phyloP scores from a whole-genome alignment of 805 yeast genomes.

The Myxozyma sirexii region DNA sequence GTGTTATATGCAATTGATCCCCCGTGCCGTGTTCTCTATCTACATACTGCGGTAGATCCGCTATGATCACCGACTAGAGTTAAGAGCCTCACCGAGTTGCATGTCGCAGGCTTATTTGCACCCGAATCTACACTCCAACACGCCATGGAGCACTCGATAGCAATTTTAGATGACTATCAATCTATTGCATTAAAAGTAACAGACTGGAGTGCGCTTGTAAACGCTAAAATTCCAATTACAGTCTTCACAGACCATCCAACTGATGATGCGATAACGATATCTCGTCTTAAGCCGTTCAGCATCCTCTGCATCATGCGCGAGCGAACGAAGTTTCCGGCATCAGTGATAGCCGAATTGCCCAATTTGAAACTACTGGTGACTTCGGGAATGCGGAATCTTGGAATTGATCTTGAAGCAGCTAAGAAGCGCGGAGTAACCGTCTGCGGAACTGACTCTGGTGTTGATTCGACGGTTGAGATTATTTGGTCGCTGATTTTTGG shows the following conservation, averaged over 20 bases:
- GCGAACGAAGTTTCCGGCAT: conserved; percentile 30
- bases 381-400: conserved; percentile 33
- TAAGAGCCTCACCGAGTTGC: too few species aligned
- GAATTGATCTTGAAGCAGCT: conserved; percentile 33
- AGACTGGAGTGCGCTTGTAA: conserved; percentile 30
- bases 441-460: conserved; percentile 27
- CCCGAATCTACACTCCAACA: too few species aligned
- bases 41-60: too few species aligned
- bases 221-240: conserved; percentile 24
- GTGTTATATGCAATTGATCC: too few species aligned
- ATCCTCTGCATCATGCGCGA: conserved; percentile 36
- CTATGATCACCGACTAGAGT: too few species aligned
- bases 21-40: too few species aligned
- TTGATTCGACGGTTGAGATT: conserved; percentile 32
- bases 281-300: conserved; percentile 26
- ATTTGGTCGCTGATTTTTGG: conserved; percentile 35
- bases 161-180: conserved; percentile 36
- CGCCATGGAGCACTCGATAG: conserved; percentile 16
- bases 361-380: conserved; percentile 35
- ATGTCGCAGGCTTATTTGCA: too few species aligned
- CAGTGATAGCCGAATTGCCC: conserved; percentile 25
- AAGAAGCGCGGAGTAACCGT: conserved; percentile 30
- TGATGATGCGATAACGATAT: conserved; percentile 11
- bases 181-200: conserved; percentile 26
- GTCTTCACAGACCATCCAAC: conserved; percentile 28